Percentiles rank a stretch among this genome's conserved stretches.
Conservation (phyloP, 805 yeast genomes). For the Isabelozyma pseudorhagii region DNA sequence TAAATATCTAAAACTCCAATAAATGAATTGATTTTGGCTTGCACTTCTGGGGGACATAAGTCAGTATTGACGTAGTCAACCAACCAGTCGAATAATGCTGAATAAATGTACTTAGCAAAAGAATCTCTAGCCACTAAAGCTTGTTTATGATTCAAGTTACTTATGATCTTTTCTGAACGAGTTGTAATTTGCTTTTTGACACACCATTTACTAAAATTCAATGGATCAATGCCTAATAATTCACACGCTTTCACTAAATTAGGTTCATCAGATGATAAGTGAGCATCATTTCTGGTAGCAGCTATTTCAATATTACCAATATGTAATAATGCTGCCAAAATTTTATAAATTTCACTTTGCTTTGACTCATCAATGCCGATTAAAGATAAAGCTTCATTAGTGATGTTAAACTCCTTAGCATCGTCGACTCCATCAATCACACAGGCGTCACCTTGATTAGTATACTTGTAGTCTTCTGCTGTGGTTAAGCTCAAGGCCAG, state of each 20-base stretch:
- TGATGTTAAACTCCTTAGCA: constrained; percentile 68
- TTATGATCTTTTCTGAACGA: constrained; percentile 86
- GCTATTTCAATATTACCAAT: constrained; percentile 88
- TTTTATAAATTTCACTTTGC: constrained; percentile 68
- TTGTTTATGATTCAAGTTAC: constrained; percentile 77
- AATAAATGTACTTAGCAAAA: constrained; percentile 91
- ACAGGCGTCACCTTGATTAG: constrained; percentile 85
- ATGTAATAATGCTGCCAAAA: constrained; percentile 85
- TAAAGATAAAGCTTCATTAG: constrained; percentile 70
- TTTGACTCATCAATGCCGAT: constrained; percentile 66
- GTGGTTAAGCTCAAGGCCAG: constrained; percentile 55
- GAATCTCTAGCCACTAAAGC: constrained; percentile 93
- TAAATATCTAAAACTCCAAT: constrained; percentile 97
- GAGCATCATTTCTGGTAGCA: constrained; percentile 81
- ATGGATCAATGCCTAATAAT: constrained; percentile 75
- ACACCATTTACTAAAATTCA: constrained; percentile 81
- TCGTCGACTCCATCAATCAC: constrained; percentile 79
- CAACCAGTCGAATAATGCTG: constrained; percentile 93
- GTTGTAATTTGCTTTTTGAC: constrained; percentile 88
- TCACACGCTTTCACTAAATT: constrained; percentile 78
- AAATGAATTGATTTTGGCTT: constrained; percentile 59
- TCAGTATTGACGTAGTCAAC: constrained; percentile 80
- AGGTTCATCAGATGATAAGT: constrained; percentile 82
- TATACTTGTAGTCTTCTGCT: constrained; percentile 71
- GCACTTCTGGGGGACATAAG: constrained; percentile 72